These are phyloP conservation scores for Arxiozyma slooffiae DNA, from an alignment of 1,139 yeast genomes.

Conservation along the genomic window DNA sequence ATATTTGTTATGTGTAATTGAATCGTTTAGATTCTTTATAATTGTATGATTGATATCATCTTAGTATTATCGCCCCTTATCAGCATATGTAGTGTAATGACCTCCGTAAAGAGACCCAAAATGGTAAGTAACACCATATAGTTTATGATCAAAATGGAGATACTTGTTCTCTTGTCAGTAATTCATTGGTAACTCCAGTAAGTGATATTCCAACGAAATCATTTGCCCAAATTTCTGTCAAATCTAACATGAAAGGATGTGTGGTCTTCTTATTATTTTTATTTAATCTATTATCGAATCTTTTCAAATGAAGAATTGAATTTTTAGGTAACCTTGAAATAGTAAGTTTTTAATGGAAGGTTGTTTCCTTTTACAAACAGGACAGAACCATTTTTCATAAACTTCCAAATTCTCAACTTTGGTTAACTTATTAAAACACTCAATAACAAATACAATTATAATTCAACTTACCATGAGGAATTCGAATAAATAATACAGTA, in stretches of 20 bases:
- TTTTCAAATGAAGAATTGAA: slow-evolving; percentile 65
- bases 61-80: slow-evolving; percentile 36
- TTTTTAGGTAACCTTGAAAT: slow-evolving; percentile 67
- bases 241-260: slow-evolving; percentile 44
- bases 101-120: slow-evolving; percentile 77
- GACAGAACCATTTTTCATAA: slow-evolving; percentile 85
- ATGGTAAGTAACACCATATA: slow-evolving; percentile 87
- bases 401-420: slow-evolving; percentile 61
- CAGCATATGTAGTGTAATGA: slow-evolving; percentile 80
- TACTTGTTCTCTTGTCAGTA: slow-evolving; percentile 64
- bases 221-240: slow-evolving; percentile 75
- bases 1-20: slow-evolving; percentile 49
- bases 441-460: slow-evolving; percentile 36
- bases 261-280: slow-evolving; percentile 32
- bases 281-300: slow-evolving; percentile 45
- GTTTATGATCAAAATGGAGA: slow-evolving; percentile 72
- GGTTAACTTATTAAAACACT: slow-evolving; percentile 64
- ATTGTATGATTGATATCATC: slow-evolving; percentile 29
- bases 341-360: slow-evolving; percentile 58
- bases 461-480: slow-evolving; percentile 35
- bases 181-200: slow-evolving; percentile 31
- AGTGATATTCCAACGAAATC: slow-evolving; percentile 31
- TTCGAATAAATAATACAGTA: slow-evolving; percentile 65
- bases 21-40: slow-evolving; percentile 22
- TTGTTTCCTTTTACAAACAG: slow-evolving; percentile 60